A percentile compares a stretch with the other conserved stretches of the same genome.
These are phyloP conservation scores for Globisporangium abappressorium DNA, from an alignment of 352 stramenopile genomes.

Conservation along the genomic window DNA sequence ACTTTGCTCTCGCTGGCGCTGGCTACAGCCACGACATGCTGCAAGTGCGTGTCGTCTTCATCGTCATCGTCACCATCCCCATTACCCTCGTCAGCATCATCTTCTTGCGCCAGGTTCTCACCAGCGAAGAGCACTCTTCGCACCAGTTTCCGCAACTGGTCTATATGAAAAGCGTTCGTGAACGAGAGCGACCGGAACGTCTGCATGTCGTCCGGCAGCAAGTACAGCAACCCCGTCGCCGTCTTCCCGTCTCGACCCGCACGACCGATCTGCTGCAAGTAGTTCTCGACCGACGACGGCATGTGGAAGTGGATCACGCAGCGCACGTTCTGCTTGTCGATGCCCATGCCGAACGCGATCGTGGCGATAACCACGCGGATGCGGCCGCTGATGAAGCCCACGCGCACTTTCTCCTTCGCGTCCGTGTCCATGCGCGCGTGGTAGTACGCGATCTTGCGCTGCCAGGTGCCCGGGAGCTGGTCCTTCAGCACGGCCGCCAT, in stretches of 20 bases:
- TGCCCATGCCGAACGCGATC: slow-evolving; percentile 98
- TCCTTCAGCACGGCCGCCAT: slow-evolving; percentile 62
- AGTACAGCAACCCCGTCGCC: slow-evolving; percentile 62
- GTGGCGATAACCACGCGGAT: slow-evolving; percentile 94
- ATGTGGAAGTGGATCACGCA: slow-evolving; percentile 98
- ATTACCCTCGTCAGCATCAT: background rate
- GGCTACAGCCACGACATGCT: slow-evolving; percentile 27
- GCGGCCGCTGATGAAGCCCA: slow-evolving; percentile 86
- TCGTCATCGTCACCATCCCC: background rate
- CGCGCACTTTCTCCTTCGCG: slow-evolving; percentile 75
- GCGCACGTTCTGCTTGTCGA: slow-evolving; percentile 97
- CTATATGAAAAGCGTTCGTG: slow-evolving; percentile 55
- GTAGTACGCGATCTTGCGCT: slow-evolving; percentile 77
- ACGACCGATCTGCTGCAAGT: slow-evolving; percentile 97
- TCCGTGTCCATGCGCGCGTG: slow-evolving; percentile 90
- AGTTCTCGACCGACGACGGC: slow-evolving; percentile 96
- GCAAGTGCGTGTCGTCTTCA: slow-evolving; percentile 1
- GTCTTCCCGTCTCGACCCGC: slow-evolving; percentile 92
- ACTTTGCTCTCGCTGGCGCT: background rate
- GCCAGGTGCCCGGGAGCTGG: slow-evolving; percentile 36
- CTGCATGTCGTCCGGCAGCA: slow-evolving; percentile 61
- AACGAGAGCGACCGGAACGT: slow-evolving; percentile 73
- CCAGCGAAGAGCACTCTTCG: slow-evolving; percentile 32
- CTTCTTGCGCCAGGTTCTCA: background rate
- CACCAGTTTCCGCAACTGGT: slow-evolving; percentile 51